Evolutionary conservation across 2,329 filamentous ascomycete species (phyloP), one percentile per base, ranked within the genome.

Genomic region (Aspergillus tubingensis): DNA sequence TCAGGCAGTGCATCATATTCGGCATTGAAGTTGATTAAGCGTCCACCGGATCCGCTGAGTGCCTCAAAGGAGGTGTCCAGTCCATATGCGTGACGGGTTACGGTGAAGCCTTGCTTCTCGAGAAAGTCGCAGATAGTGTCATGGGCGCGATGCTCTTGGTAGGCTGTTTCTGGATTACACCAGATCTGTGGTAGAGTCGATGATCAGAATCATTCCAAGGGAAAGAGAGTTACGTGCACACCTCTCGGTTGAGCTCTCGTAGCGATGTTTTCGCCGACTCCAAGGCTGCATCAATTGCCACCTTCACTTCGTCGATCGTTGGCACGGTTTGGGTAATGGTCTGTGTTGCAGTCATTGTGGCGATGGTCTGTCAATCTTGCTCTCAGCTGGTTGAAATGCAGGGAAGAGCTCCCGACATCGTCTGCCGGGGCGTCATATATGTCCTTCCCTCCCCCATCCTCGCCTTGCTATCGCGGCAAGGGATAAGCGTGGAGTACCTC

Each of bases 51-150:
- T 27, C 82, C 81, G 50, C 72, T 72, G 13, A 78, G 72, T 10
- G 77, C 80, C 51, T 80, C 79, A 63, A 86, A 86, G 1, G 82
- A 77, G 0, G 84, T 86, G 8, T 77, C 73, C 0, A 86, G 64
- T 2, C 81, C 83, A 65, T 83, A 84, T 0, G 83, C 80, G 55
- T 82, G 78, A 0, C 78, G 77, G 4, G 74, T 81, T 6, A 85
- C 81, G 0, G 67, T 60, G 65, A 81, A 83, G 0, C 81, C 83
- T 3, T 79, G 76, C 1, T 68, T 62, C 43, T 79, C 74, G 0
- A 86, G 73, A 39, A 81, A 77, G 4, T 71, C 63, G 15, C 78
- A 78, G 50, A 86, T 80, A 7, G 74, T 77, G 41, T 83, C 78
- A 62, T 85, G 83, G 8, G 84, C 84, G 17, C 76, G 77, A 67